Conservation (phyloP, 2,329 filamentous ascomycete genomes). For the Beauveria medogensis region DNA sequence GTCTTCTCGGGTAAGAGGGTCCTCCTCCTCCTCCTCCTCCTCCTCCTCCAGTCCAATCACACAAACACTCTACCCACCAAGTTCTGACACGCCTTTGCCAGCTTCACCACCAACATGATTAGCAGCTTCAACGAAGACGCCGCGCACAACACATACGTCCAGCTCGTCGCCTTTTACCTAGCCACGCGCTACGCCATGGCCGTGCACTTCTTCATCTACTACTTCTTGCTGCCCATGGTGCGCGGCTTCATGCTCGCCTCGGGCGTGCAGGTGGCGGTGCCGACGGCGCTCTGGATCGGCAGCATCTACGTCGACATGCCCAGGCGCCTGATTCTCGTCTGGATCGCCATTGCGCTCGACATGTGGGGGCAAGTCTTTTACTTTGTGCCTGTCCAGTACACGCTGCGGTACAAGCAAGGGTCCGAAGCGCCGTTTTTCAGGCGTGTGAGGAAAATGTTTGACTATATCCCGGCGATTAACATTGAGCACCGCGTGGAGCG, state of each 20-base stretch:
- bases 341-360: slow-evolving; percentile 47
- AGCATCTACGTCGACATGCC: slow-evolving; percentile 50
- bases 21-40: too few relatives aligned
- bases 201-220: slow-evolving; percentile 38
- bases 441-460: slow-evolving; percentile 34
- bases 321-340: slow-evolving; percentile 46
- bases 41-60: neutral
- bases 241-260: slow-evolving; percentile 45
- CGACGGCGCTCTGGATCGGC: slow-evolving; percentile 49
- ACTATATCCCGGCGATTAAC: slow-evolving; percentile 54
- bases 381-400: slow-evolving; percentile 30
- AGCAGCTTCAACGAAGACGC: slow-evolving; percentile 40
- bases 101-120: slow-evolving; percentile 55
- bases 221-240: slow-evolving; percentile 47
- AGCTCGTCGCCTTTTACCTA: slow-evolving; percentile 54
- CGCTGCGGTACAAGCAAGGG: neutral
- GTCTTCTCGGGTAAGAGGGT: slow-evolving; percentile 42
- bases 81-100: slow-evolving; percentile 12
- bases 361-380: slow-evolving; percentile 37
- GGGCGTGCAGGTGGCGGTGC: slow-evolving; percentile 35
- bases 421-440: slow-evolving; percentile 16
- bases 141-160: slow-evolving; percentile 43
- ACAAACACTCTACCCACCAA: too few relatives aligned
- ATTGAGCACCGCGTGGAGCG: slow-evolving; percentile 60
- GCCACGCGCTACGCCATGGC: slow-evolving; percentile 47